Percentiles rank a stretch among this genome's conserved stretches.
These are phyloP conservation scores for Anastatica hierochuntica DNA, from an alignment of 345 rosid genomes.

Conservation along the genomic window DNA sequence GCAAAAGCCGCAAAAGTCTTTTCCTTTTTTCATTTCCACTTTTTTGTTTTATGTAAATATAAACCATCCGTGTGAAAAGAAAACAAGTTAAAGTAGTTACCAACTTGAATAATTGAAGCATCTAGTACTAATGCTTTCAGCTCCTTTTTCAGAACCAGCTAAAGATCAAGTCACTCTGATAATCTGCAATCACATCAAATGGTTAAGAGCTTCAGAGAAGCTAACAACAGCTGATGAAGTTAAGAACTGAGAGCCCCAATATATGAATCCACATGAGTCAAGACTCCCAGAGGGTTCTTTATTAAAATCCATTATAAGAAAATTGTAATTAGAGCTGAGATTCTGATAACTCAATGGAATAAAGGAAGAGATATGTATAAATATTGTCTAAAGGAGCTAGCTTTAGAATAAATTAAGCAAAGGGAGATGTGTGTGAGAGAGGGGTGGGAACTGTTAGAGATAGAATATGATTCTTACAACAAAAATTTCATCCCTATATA, in stretches of 20 bases:
- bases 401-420: conserved; percentile 22
- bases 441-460: conserved; percentile 28
- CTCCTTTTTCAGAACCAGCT: too few relatives aligned
- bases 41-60: conserved; percentile 7
- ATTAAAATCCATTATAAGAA: conserved; percentile 4
- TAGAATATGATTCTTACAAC: too few relatives aligned
- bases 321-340: conserved; percentile 20
- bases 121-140: conserved; percentile 9
- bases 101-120: too few relatives aligned
- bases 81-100: conserved; percentile 17
- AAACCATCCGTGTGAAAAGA: conserved; percentile 1
- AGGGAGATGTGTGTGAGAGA: too few relatives aligned
- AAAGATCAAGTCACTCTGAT: not conserved
- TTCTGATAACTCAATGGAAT: conserved; percentile 28
- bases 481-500: too few relatives aligned
- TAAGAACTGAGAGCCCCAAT: conserved; percentile 12
- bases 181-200: too few relatives aligned
- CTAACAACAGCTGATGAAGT: conserved; percentile 12
- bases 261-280: conserved; percentile 18
- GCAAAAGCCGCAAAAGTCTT: conserved; percentile 27
- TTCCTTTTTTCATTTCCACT: conserved; percentile 13
- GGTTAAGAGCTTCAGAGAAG: conserved; percentile 16
- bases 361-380: conserved; percentile 29
- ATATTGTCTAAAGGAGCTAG: conserved; percentile 27
- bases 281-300: conserved; percentile 7